phyloP scores from a whole-genome alignment of 805 yeast species.

The Kuraishia floccosa region DNA sequence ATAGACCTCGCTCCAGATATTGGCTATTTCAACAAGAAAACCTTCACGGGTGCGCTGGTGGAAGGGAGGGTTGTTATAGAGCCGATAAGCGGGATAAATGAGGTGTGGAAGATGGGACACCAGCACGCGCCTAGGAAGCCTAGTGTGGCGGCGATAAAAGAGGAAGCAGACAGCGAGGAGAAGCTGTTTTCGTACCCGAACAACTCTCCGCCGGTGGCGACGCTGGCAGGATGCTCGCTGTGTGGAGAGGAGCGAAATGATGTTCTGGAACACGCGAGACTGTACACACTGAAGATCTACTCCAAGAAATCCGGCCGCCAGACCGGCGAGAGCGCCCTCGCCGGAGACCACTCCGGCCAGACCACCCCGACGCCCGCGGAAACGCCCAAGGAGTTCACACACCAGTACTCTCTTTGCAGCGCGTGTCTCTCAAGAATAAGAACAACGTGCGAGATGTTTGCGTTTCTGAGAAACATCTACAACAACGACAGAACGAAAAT shows the following conservation, averaged over 20 bases:
- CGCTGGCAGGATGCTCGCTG: conserved; percentile 63
- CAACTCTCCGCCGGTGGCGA: conserved; percentile 60
- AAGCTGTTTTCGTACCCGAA: conserved; percentile 31
- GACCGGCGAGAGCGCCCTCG: not conserved
- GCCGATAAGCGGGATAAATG: conserved; percentile 79
- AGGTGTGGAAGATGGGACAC: conserved; percentile 36
- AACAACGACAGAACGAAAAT: conserved; percentile 29
- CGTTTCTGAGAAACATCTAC: conserved; percentile 56
- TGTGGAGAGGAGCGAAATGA: conserved; percentile 76
- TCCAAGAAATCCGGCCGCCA: conserved; percentile 9
- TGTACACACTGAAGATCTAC: conserved; percentile 52
- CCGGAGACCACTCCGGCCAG: conserved; percentile 7
- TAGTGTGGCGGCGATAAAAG: conserved; percentile 6
- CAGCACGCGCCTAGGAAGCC: conserved; percentile 3
- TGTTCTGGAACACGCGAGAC: conserved; percentile 64
- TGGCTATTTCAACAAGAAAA: conserved; percentile 48
- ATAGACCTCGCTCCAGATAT: conserved; percentile 55
- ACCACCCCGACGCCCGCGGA: conserved; percentile 9
- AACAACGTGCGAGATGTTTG: conserved; percentile 73
- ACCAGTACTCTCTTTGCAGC: conserved; percentile 63
- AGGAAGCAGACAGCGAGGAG: conserved; percentile 12
- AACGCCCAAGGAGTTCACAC: conserved; percentile 18
- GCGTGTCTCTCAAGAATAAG: conserved; percentile 73
- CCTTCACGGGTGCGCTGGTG: conserved; percentile 53
- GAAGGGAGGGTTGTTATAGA: conserved; percentile 79